These are phyloP conservation scores for Diplodia corticola DNA, from an alignment of 2,329 filamentous ascomycete species.

Conservation along the genomic window DNA sequence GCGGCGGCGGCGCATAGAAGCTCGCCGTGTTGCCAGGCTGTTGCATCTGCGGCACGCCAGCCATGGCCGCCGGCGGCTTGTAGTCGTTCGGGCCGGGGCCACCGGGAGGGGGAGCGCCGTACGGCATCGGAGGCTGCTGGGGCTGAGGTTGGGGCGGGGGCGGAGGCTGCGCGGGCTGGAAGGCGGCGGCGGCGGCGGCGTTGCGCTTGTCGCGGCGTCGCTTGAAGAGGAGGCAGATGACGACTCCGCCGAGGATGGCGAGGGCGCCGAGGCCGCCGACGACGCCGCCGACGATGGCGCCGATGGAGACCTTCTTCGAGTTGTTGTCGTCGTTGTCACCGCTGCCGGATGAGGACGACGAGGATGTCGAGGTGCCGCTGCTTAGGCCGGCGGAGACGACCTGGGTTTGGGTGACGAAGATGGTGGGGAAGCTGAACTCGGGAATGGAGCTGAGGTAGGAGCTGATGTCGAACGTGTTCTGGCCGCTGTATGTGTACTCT, in stretches of 20 bases:
- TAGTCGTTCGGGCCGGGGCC: slow-evolving; percentile 26
- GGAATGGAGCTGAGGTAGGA: slow-evolving; percentile 11
- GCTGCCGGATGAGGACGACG: background rate
- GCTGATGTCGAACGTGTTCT: slow-evolving; percentile 9
- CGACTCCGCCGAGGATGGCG: slow-evolving; percentile 26
- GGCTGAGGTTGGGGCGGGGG: background rate
- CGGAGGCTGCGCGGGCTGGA: background rate
- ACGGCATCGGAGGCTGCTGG: slow-evolving; percentile 1
- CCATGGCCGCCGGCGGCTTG: slow-evolving; percentile 24
- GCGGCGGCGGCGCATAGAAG: slow-evolving; percentile 1
- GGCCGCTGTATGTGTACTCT: slow-evolving; percentile 21
- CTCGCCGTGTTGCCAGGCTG: slow-evolving; percentile 3
- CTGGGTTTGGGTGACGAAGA: slow-evolving; percentile 14
- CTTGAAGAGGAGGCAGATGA: slow-evolving; percentile 29
- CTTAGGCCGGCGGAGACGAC: slow-evolving; percentile 1
- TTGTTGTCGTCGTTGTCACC: background rate
- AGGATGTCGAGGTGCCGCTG: background rate
- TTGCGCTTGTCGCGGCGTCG: slow-evolving; percentile 28
- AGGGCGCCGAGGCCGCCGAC: slow-evolving; percentile 34
- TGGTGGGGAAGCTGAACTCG: slow-evolving; percentile 9
- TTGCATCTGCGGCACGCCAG: background rate
- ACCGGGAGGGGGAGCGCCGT: slow-evolving; percentile 5
- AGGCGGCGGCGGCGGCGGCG: slow-evolving; percentile 7
- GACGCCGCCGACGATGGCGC: slow-evolving; percentile 37
- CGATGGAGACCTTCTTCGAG: slow-evolving; percentile 27